These are phyloP conservation scores for Teratosphaeria zuluensis DNA, from an alignment of 2,329 filamentous ascomycete genomes.

Conservation along the genomic window DNA sequence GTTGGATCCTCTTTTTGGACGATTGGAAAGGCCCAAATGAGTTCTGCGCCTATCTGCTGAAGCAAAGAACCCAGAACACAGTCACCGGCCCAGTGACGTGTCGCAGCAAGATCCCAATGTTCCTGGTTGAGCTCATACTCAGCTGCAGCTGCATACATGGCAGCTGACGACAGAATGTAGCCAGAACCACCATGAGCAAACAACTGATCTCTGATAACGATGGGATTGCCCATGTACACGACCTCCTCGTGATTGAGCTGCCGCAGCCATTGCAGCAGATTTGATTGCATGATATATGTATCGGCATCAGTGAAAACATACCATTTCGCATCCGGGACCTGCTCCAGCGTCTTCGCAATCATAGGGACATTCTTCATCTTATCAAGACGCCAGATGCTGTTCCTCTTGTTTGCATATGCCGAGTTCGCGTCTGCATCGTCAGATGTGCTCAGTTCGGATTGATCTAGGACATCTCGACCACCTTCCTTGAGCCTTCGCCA, in stretches of 20 bases:
- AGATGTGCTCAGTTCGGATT: conserved; percentile 10
- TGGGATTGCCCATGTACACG: conserved; percentile 44
- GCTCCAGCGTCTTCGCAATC: conserved; percentile 25
- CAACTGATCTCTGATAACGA: conserved; percentile 38
- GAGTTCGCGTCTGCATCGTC: conserved; percentile 3
- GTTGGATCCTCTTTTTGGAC: conserved; percentile 19
- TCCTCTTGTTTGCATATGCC: conserved; percentile 1
- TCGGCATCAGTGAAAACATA: conserved; percentile 49
- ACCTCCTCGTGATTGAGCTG: conserved; percentile 38
- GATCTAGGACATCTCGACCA: conserved; percentile 18
- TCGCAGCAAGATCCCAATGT: conserved; percentile 24
- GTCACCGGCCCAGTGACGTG: conserved; percentile 15
- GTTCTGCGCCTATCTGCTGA: conserved; percentile 5
- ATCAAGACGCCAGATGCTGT: conserved; percentile 22
- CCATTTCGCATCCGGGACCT: conserved; percentile 41
- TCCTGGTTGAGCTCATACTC: conserved; percentile 32
- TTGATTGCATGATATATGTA: conserved; percentile 44
- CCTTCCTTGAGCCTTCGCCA: conserved; percentile 24
- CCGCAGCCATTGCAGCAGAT: conserved; percentile 41
- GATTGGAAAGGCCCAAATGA: conserved; percentile 13
- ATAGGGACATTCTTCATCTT: conserved; percentile 32
- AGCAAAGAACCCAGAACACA: conserved; percentile 13
- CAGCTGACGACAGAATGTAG: conserved; percentile 42
- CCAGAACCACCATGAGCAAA: conserved; percentile 47
- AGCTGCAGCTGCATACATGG: conserved; percentile 35